Evolutionary conservation across 202 grass and related monocot genomes (phyloP).

Genomic region (Dendrocalamus latiflorus): DNA sequence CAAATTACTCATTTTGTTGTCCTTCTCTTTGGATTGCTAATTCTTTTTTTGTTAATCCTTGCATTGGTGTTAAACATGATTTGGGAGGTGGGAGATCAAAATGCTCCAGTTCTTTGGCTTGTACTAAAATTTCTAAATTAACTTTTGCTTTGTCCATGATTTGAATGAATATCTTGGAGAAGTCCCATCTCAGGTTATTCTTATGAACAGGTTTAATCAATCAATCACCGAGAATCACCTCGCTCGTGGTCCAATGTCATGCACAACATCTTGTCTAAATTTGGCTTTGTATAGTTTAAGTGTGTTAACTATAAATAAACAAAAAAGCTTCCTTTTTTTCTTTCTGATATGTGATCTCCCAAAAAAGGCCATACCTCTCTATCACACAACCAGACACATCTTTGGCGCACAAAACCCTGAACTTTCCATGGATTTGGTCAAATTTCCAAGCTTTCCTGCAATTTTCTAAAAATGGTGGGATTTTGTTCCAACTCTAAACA

Average conservation of each 20-base stretch:
- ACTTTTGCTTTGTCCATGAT: background rate
- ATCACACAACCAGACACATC: constrained; percentile 24
- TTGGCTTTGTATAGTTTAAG: constrained; percentile 24
- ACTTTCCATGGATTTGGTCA: background rate
- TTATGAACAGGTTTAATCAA: constrained; percentile 17
- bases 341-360: background rate
- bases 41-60: background rate
- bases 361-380: constrained; percentile 17
- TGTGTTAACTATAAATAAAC: constrained; percentile 28
- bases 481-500: background rate
- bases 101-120: background rate
- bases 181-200: background rate
- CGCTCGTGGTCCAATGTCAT: constrained; percentile 26
- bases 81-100: background rate
- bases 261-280: constrained; percentile 22
- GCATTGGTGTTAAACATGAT: background rate
- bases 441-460: background rate
- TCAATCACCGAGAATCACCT: background rate
- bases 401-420: constrained; percentile 16
- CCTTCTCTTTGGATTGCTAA: background rate
- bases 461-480: constrained; percentile 7
- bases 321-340: background rate
- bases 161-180: background rate
- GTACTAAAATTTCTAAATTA: background rate
- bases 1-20: background rate